Evolutionary conservation across 257 asterid genomes (phyloP).

Genomic region (Ehretia macrophylla): DNA sequence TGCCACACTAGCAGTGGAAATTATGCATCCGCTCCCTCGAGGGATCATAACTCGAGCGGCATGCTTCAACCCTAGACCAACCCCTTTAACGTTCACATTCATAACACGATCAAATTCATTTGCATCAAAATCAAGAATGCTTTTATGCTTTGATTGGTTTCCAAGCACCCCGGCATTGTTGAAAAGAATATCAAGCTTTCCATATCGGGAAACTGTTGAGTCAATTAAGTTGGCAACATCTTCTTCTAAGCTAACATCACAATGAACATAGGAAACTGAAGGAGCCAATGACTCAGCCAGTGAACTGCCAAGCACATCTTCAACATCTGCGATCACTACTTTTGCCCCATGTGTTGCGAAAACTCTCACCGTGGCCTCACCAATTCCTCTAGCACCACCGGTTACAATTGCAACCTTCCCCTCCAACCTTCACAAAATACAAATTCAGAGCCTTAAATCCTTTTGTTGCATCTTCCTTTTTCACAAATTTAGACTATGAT

Average conservation of each 20-base stretch:
- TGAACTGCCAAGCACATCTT: conserved; percentile 41
- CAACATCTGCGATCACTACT: conserved; percentile 64
- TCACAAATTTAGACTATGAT: too few species aligned
- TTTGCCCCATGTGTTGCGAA: conserved; percentile 65
- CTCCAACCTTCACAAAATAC: conserved; percentile 41
- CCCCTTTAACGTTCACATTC: conserved; percentile 66
- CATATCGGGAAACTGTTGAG: conserved; percentile 40
- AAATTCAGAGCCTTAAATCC: neutral
- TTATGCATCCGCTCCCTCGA: conserved; percentile 45
- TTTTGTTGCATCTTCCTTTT: too few species aligned
- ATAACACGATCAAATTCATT: conserved; percentile 60
- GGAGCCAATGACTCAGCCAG: conserved; percentile 38
- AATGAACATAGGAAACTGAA: conserved; percentile 39
- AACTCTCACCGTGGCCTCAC: conserved; percentile 67
- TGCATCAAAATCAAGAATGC: conserved; percentile 63
- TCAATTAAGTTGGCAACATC: conserved; percentile 40
- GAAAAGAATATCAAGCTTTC: conserved; percentile 59
- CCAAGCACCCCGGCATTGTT: conserved; percentile 87
- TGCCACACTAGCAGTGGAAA: conserved; percentile 75
- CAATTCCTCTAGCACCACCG: conserved; percentile 83
- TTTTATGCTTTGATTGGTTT: conserved; percentile 56
- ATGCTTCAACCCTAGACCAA: conserved; percentile 77
- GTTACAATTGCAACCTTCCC: conserved; percentile 70
- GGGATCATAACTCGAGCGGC: conserved; percentile 74
- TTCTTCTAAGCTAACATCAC: conserved; percentile 61